A percentile compares a stretch with the other conserved stretches of the same genome.
Conservation (phyloP, 2,329 filamentous ascomycete genomes). For the Graphilbum ipis-grandicollis region DNA sequence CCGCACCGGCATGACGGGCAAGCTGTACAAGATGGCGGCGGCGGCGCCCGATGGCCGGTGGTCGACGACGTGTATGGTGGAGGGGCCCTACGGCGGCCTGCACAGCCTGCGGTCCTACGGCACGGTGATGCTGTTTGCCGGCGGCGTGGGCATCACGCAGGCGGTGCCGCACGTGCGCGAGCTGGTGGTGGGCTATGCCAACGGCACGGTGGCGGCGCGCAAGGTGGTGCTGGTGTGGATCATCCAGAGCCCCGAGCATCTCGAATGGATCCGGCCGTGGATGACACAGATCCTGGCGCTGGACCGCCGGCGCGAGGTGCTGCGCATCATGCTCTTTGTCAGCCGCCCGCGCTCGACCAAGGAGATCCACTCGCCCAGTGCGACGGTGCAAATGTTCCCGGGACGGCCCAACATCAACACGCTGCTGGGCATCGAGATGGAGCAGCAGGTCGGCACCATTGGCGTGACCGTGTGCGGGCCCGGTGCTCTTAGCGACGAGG, state of each 20-base stretch:
- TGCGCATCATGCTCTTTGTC: constrained; percentile 65
- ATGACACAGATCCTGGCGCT: constrained; percentile 67
- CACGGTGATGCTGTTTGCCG: constrained; percentile 62
- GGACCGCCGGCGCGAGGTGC: constrained; percentile 54
- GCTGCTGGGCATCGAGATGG: constrained; percentile 55
- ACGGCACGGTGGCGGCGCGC: constrained; percentile 52
- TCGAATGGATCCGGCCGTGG: constrained; percentile 72
- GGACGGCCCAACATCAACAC: constrained; percentile 60
- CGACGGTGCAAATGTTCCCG: constrained; percentile 72
- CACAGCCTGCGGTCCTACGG: constrained; percentile 60
- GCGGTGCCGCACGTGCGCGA: constrained; percentile 60
- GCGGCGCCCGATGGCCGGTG: constrained; percentile 43
- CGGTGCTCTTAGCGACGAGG: constrained; percentile 57
- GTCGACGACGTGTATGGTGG: constrained; percentile 47
- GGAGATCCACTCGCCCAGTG: constrained; percentile 62
- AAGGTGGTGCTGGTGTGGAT: constrained; percentile 64
- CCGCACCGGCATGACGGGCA: constrained; percentile 55
- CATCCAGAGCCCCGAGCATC: constrained; percentile 61
- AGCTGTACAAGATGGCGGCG: constrained; percentile 50
- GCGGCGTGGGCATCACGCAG: constrained; percentile 67
- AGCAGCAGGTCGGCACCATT: constrained; percentile 56
- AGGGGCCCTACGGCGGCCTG: constrained; percentile 62
- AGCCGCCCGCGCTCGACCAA: constrained; percentile 58
- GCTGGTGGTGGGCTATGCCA: constrained; percentile 49
- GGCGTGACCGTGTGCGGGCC: constrained; percentile 61